A percentile compares a stretch with the other conserved stretches of the same genome.
These are phyloP conservation scores for Plasmodium vivax DNA, from an alignment of 169 alveolate species.

Conservation along the genomic window DNA sequence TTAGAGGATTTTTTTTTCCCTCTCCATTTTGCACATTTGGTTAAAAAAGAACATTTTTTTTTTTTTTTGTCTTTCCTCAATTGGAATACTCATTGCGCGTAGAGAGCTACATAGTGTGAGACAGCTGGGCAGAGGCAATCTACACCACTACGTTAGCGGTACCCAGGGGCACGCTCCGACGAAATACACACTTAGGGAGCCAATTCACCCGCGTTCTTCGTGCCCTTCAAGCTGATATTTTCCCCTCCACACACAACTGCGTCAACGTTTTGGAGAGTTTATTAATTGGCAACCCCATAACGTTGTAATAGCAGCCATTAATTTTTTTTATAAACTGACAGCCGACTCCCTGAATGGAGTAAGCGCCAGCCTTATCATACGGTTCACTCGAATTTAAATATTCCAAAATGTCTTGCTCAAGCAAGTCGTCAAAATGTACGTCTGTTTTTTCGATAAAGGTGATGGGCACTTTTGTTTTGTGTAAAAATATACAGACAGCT, in stretches of 20 bases:
- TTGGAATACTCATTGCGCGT: not conserved
- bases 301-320: slow-evolving; percentile 81
- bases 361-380: slow-evolving; percentile 78
- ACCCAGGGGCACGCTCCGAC: not conserved
- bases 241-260: slow-evolving; percentile 11
- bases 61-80: not conserved
- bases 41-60: not conserved
- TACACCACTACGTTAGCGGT: not conserved
- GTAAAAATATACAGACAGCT: slow-evolving; percentile 79
- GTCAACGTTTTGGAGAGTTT: slow-evolving; percentile 65
- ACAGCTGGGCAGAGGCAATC: not conserved
- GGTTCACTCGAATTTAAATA: slow-evolving; percentile 74
- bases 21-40: not conserved
- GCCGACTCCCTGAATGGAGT: slow-evolving; percentile 79
- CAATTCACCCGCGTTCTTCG: not conserved
- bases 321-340: slow-evolving; percentile 78
- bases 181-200: not conserved
- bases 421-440: slow-evolving; percentile 77
- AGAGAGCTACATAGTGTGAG: not conserved
- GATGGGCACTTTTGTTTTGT: slow-evolving; percentile 55
- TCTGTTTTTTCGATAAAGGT: slow-evolving; percentile 75
- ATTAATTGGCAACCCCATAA: slow-evolving; percentile 82
- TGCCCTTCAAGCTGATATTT: not conserved
- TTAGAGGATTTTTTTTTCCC: not conserved
- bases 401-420: slow-evolving; percentile 78